These are phyloP conservation scores for Areca catechu DNA, from an alignment of 176 grass and related monocot genomes.

Conservation along the genomic window DNA sequence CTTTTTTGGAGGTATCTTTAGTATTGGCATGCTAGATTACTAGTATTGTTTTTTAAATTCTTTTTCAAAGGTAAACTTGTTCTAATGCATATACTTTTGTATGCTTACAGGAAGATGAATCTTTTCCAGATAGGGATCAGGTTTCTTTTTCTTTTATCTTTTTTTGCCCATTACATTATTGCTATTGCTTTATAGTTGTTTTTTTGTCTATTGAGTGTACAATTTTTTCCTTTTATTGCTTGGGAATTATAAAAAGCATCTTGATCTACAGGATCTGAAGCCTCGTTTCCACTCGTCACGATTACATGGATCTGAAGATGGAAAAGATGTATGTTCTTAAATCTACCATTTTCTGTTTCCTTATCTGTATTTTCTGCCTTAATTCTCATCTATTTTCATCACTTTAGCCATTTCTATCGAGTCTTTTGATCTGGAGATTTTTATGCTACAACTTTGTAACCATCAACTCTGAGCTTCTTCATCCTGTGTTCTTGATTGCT, in stretches of 20 bases:
- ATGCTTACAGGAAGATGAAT: conserved; percentile 79
- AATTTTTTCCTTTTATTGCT: background rate
- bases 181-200: too few relatives aligned
- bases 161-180: conserved; percentile 14
- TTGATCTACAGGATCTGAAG: conserved; percentile 80
- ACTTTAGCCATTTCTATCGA: too few relatives aligned
- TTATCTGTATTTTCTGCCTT: conserved; percentile 7
- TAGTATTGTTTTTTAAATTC: too few relatives aligned
- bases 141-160: conserved; percentile 34
- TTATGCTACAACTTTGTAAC: too few relatives aligned
- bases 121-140: conserved; percentile 90
- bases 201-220: background rate
- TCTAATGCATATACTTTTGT: background rate
- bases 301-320: conserved; percentile 86
- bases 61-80: too few relatives aligned
- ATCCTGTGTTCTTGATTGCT: background rate
- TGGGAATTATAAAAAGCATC: conserved; percentile 21
- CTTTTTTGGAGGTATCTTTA: too few relatives aligned
- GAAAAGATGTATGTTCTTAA: conserved; percentile 59
- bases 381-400: background rate
- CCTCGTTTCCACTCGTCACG: conserved; percentile 92
- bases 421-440: too few relatives aligned
- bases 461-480: too few relatives aligned
- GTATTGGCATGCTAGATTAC: too few relatives aligned
- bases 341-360: background rate